Evolutionary conservation across 2,329 filamentous ascomycete genomes (phyloP).

Genomic region (Stemphylium vesicarium): DNA sequence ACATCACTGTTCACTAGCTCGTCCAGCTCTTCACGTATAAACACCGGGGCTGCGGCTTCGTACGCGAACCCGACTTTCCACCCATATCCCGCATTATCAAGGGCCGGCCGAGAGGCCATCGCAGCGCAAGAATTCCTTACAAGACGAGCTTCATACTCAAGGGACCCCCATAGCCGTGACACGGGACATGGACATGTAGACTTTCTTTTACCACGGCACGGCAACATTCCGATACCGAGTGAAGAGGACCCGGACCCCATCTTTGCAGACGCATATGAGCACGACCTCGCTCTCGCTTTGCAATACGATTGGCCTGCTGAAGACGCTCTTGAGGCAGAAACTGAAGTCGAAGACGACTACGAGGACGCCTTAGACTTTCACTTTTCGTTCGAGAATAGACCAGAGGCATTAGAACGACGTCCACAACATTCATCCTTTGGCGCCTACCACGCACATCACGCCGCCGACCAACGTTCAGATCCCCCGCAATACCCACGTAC

Average conservation of each 20-base stretch:
- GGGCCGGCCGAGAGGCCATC: neutral
- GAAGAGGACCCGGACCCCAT: neutral
- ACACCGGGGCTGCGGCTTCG: neutral
- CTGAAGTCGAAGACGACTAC: too few species aligned
- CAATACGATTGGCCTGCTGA: constrained; percentile 11
- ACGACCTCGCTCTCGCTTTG: constrained; percentile 17
- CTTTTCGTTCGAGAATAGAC: neutral
- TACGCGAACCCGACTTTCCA: neutral
- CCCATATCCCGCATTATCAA: neutral
- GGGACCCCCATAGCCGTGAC: neutral
- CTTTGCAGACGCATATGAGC: constrained; percentile 2
- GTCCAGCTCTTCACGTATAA: constrained; percentile 5
- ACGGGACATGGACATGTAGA: constrained; percentile 6
- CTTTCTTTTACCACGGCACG: constrained; percentile 10
- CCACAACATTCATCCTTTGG: neutral
- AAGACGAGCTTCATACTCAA: neutral
- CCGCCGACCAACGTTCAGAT: neutral
- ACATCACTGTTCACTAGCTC: constrained; percentile 4
- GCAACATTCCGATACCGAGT: constrained; percentile 2
- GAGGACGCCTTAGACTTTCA: neutral
- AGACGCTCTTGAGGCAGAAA: neutral
- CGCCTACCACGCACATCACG: neutral
- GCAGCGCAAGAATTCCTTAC: neutral
- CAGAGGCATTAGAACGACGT: neutral
- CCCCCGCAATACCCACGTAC: neutral